A percentile compares a stretch with the other conserved stretches of the same genome.
These are phyloP conservation scores for Mimosa pudica DNA, from an alignment of 306 rosid species.

Conservation along the genomic window DNA sequence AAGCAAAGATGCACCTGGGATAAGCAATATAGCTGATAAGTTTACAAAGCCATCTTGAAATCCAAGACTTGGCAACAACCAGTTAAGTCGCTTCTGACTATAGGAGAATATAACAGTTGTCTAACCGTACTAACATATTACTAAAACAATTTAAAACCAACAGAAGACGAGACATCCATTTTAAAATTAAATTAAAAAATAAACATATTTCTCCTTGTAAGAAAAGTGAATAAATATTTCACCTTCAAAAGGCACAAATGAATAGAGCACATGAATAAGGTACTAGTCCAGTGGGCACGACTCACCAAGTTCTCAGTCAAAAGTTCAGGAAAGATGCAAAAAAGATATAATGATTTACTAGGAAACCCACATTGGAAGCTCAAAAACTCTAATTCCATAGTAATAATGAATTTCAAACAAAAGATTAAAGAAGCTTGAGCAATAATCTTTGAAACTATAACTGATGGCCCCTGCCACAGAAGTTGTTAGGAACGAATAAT, in stretches of 20 bases:
- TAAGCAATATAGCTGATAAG: slow-evolving; percentile 34
- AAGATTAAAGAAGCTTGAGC: too few relatives aligned
- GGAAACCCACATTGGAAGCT: too few relatives aligned
- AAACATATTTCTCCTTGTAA: neutral
- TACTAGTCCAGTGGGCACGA: too few relatives aligned
- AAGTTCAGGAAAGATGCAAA: too few relatives aligned
- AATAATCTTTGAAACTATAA: too few relatives aligned
- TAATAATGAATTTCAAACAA: too few relatives aligned
- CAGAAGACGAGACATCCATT: slow-evolving; percentile 21
- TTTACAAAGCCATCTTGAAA: slow-evolving; percentile 23
- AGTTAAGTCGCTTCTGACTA: slow-evolving; percentile 13
- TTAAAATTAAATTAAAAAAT: neutral
- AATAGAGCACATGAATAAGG: neutral
- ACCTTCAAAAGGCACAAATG: slow-evolving; percentile 13
- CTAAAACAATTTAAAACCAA: slow-evolving; percentile 21
- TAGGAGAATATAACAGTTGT: slow-evolving; percentile 18
- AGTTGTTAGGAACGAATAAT: too few relatives aligned
- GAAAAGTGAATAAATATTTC: slow-evolving; percentile 1
- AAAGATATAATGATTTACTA: too few relatives aligned
- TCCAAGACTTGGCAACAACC: slow-evolving; percentile 17
- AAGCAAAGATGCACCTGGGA: slow-evolving; percentile 78
- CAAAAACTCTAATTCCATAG: too few relatives aligned
- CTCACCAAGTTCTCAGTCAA: too few relatives aligned
- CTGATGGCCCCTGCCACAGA: too few relatives aligned
- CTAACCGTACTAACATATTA: slow-evolving; percentile 12